Percentiles rank a stretch among this genome's conserved stretches.
phyloP scores from a whole-genome alignment of 2,329 filamentous ascomycete genomes.

The Colletotrichum sp. region DNA sequence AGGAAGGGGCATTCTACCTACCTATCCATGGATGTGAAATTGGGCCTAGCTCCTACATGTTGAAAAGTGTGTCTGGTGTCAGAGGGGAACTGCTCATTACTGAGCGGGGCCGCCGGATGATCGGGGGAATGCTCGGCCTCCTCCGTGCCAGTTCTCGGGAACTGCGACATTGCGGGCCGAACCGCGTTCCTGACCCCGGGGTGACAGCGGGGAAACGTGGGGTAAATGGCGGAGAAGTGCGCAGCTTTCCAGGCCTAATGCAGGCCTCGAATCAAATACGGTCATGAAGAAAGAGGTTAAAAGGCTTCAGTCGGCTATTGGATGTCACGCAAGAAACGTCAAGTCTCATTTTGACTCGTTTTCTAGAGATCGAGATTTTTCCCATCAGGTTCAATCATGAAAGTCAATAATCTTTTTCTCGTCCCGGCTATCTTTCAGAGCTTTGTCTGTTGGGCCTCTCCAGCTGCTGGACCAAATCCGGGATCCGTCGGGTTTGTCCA shows the following conservation, averaged over 20 bases:
- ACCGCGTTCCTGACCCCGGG: background rate
- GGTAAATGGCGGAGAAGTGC: background rate
- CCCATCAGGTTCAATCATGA: background rate
- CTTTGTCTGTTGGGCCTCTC: background rate
- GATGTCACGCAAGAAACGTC: background rate
- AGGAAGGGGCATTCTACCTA: background rate
- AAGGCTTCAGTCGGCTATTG: background rate
- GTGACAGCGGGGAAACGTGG: background rate
- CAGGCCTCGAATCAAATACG: fast-evolving
- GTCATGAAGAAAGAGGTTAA: background rate
- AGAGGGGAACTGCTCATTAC: background rate
- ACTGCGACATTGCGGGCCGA: background rate
- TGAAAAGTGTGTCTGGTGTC: background rate
- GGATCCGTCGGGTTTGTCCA: background rate
- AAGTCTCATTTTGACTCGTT: background rate
- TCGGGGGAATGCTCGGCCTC: background rate
- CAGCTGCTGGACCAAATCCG: background rate
- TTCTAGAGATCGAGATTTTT: no score
- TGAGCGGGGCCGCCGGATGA: background rate
- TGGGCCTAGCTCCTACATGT: background rate
- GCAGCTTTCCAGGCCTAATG: background rate
- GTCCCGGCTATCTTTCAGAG: background rate
- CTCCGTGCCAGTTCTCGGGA: background rate
- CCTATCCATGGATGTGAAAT: no score
- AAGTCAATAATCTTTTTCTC: fast-evolving